Base-by-base conservation (phyloP, 2,329 filamentous ascomycete genomes). In the Fusarium albosuccineum region DNA sequence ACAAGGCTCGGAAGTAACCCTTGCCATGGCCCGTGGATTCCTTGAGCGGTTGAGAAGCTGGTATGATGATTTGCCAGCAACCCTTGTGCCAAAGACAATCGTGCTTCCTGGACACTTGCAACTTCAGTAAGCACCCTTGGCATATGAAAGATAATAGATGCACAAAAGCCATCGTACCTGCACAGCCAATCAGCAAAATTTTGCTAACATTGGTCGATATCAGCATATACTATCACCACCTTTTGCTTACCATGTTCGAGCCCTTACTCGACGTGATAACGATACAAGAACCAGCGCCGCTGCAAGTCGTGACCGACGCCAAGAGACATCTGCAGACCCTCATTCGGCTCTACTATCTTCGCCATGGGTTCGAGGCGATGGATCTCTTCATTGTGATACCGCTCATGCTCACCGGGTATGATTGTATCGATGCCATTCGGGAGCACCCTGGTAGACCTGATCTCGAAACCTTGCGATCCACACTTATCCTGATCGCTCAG, bases 41-140 rank as follows among this genome's bases (percentile, higher is more conserved):
- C 63, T 58, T 9, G 11, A 16, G 3, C 67, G 59, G 16, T 44
- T 79, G 1, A 41, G 63, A 13, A 9, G 6, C 4, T 81, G 79
- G 79, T 77, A 74, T 36, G 41, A 60, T 1, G 40, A 6, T 33
- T 53, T 80, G 6, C 73, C 76, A 2, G 46, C 34, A 5, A 62
- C 70, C 4, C 60, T 81, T 0, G 48, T 52, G n/a, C 68, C 79
- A 7, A 70, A 49, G 22, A 62, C 65, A 1, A 77, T 80, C 3
- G 76, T 72, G 0, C 63, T 78, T 14, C 78, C 79, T 6, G 72
- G 70, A 1, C 78, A 81, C 22, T 45, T 81, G 3, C 76, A 78
- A 29, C 56, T 79, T 37, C 78, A 81, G 78, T 80, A 63, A 70
- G 78, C 66, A 13, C 13, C 42, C 42, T 7, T n/a, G 36, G n/a